phyloP scores from a whole-genome alignment of 257 asterid species.

The Haberlea rhodopensis region DNA sequence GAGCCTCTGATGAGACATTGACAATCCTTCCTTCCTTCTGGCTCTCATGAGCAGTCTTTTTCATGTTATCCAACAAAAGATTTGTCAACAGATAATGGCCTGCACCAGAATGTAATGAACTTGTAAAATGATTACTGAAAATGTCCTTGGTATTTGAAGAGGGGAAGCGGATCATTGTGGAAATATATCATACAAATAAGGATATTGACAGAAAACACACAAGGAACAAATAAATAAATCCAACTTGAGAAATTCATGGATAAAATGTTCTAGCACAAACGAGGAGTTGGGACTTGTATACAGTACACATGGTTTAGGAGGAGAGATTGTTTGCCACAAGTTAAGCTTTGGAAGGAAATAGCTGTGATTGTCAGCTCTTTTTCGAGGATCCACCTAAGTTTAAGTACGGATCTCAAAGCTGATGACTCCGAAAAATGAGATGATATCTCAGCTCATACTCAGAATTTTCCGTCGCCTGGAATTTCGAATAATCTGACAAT shows the following conservation, averaged over 20 bases:
- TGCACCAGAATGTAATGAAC: constrained; percentile 23
- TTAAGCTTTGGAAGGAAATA: neutral
- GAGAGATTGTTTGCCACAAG: neutral
- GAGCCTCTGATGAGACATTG: constrained; percentile 51
- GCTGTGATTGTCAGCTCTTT: neutral
- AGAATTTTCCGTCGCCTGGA: neutral
- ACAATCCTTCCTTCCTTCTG: constrained; percentile 61
- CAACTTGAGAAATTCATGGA: neutral
- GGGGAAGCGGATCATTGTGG: neutral
- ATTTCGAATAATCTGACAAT: neutral
- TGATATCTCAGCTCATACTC: neutral
- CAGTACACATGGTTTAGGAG: neutral
- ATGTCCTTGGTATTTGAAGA: neutral
- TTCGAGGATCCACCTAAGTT: neutral
- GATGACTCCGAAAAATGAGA: neutral
- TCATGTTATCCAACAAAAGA: constrained; percentile 53
- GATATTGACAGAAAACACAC: neutral
- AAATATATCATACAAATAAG: neutral
- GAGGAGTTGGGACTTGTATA: too few species aligned
- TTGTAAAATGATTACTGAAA: neutral
- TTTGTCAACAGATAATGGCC: constrained; percentile 62
- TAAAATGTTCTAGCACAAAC: neutral
- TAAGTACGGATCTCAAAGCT: neutral
- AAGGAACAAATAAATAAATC: too few species aligned
- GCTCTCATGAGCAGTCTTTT: constrained; percentile 47